Conservation (phyloP, 202 grass and related monocot genomes). For the Zoysia matrella region DNA sequence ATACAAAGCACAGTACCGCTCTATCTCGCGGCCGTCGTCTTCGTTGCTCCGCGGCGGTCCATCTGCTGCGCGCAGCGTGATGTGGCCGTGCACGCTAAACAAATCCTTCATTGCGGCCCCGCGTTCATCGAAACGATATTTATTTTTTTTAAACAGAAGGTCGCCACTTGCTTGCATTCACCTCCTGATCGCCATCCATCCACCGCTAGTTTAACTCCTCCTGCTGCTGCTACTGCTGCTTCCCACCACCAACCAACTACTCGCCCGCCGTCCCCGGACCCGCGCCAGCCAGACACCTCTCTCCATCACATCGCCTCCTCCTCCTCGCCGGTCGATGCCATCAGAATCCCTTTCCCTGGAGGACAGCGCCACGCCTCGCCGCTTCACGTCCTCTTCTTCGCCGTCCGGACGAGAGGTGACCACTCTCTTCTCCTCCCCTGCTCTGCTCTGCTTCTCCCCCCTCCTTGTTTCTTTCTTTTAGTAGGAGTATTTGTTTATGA, state of each 20-base stretch:
- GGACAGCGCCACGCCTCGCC: background rate
- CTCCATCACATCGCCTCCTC: background rate
- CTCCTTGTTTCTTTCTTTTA: background rate
- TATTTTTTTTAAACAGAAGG: background rate
- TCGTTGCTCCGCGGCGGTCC: background rate
- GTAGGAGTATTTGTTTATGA: background rate
- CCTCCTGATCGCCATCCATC: no score
- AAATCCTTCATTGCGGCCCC: background rate
- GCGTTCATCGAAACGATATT: background rate
- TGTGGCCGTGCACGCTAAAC: slow-evolving; percentile 28
- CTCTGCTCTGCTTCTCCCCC: background rate
- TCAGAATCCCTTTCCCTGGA: slow-evolving; percentile 9
- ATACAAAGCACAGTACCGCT: no score
- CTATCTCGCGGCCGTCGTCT: background rate
- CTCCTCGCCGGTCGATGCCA: background rate
- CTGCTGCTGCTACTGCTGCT: no score
- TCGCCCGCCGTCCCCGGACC: no score
- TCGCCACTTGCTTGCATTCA: slow-evolving; percentile 27
- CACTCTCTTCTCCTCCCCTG: background rate
- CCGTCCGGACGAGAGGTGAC: slow-evolving; percentile 8
- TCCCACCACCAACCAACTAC: no score
- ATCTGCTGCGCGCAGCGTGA: slow-evolving; percentile 9
- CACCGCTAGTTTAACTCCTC: no score
- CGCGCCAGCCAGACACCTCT: no score
- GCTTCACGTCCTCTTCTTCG: background rate